Conservation (phyloP, 371 early-diverging fungal species). For the Mucor lusitanicus region DNA sequence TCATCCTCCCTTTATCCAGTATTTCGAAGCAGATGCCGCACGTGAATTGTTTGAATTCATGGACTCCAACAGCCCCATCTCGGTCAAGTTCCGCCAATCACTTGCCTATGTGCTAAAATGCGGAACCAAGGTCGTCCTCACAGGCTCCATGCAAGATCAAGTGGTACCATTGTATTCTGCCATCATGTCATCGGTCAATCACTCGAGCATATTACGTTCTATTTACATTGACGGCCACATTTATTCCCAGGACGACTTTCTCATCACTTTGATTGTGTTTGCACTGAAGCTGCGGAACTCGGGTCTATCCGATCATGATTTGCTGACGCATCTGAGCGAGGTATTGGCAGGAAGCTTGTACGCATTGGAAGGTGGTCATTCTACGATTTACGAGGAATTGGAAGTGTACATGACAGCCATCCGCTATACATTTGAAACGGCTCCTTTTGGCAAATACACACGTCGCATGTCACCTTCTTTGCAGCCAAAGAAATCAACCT, state of each 20-base stretch:
- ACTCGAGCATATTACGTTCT: conserved; percentile 89
- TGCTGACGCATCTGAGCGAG: conserved; percentile 84
- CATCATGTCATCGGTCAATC: conserved; percentile 81
- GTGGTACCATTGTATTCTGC: conserved; percentile 98
- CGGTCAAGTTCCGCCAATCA: conserved; percentile 73
- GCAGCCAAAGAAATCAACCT: neutral
- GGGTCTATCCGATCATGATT: conserved; percentile 83
- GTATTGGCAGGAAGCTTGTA: conserved; percentile 90
- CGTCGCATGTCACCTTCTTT: neutral
- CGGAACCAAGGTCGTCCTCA: conserved; percentile 73
- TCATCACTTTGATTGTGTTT: conserved; percentile 84
- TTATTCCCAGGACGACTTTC: conserved; percentile 79
- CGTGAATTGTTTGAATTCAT: conserved; percentile 93
- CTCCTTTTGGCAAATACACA: conserved; percentile 31
- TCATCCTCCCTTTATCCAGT: conserved; percentile 35
- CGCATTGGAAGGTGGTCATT: conserved; percentile 87
- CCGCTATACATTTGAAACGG: conserved; percentile 42
- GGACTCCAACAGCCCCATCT: conserved; percentile 71
- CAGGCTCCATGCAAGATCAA: conserved; percentile 91
- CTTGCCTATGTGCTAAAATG: conserved; percentile 62
- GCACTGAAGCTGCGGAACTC: conserved; percentile 82
- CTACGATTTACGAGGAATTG: conserved; percentile 90
- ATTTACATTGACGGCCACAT: conserved; percentile 86
- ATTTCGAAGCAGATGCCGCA: conserved; percentile 90
- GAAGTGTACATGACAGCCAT: conserved; percentile 78